Evolutionary conservation across 2,329 filamentous ascomycete genomes (phyloP).

Genomic region (Penicillium sp.): DNA sequence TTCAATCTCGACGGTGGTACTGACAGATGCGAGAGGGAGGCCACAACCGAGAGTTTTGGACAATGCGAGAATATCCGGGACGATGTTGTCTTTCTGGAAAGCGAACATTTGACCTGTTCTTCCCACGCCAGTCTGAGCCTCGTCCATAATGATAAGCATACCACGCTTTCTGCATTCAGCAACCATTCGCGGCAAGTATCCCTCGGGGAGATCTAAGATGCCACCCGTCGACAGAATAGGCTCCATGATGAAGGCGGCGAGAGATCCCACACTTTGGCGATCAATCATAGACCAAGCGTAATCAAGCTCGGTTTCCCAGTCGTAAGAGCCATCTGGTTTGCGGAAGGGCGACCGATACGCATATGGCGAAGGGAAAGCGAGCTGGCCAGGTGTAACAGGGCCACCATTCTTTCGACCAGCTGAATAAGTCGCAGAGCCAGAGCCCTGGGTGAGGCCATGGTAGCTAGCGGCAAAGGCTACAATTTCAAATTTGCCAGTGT

Average conservation of each 20-base stretch:
- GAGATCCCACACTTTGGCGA: conserved; percentile 61
- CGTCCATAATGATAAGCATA: conserved; percentile 64
- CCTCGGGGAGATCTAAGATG: conserved; percentile 62
- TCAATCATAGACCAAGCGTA: conserved; percentile 67
- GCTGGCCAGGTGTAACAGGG: conserved; percentile 57
- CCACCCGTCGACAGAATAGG: conserved; percentile 64
- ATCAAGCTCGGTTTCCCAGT: conserved; percentile 68
- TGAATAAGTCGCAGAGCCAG: conserved; percentile 53
- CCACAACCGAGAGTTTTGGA: conserved; percentile 67
- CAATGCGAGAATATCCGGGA: conserved; percentile 64
- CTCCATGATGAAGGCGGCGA: conserved; percentile 67
- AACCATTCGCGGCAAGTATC: conserved; percentile 63
- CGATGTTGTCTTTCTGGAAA: conserved; percentile 55
- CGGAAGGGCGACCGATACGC: conserved; percentile 66
- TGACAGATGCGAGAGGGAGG: conserved; percentile 62
- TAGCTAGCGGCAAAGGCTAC: conserved; percentile 63
- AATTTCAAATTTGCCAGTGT: conserved; percentile 68
- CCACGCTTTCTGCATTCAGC: conserved; percentile 58
- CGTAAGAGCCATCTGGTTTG: conserved; percentile 62
- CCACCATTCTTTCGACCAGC: conserved; percentile 26
- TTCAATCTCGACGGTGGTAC: conserved; percentile 60
- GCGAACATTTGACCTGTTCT: conserved; percentile 64
- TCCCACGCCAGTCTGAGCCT: conserved; percentile 64
- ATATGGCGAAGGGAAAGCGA: conserved; percentile 64
- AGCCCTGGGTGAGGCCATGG: conserved; percentile 64